Evolutionary conservation across 257 asterid genomes (phyloP), one percentile per base, ranked within the genome.

Genomic region (Verbena officinalis): DNA sequence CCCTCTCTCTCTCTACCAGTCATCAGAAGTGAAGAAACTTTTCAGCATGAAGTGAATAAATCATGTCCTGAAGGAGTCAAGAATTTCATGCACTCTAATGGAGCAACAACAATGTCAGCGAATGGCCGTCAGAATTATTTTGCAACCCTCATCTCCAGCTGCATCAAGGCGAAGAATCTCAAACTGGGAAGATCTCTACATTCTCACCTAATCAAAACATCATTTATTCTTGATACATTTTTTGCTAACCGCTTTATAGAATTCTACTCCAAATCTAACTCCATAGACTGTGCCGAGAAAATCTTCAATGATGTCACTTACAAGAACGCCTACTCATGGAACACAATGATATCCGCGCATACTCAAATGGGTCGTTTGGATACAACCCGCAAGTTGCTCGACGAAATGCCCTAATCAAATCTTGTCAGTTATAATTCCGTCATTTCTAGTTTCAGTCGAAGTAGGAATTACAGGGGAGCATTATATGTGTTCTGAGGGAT

Each of bases 321-420:
- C 46, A 88, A 81, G 70, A 88, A 83, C 65, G 23, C 75, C 23
- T 83, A 69, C 65, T 83, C 96, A 16, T 88, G 94, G 94, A 88
- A 88, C 64, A 76, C 73, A 4, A 43, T 85, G 11, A 75, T 88
- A 12, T 33, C 80, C 1, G 75, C 80, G 2, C 56, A 70, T 17
- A 58, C 67, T 2, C 70, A 71, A 70, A 48, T 22, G 60, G 91
- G 91, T 23, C 59, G 64, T 1, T 72, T 80, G 9, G 19, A 14
- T 9, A 42, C 66, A n/a, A 84, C 89, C 36, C 79, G 63, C 51
- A 53, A 65, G 8, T 10, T 88, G 83, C 73, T 88, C 16, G 88
- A 74, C 11, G 69, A 68, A 83, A 88, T 85, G 85, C 91, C 89
- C 30, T 85, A 73, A 72, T 89, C 86, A 36, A 88, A 83, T 66